Evolutionary conservation across 305 asterid species (phyloP).

Genomic region (Rubia tinctorum): DNA sequence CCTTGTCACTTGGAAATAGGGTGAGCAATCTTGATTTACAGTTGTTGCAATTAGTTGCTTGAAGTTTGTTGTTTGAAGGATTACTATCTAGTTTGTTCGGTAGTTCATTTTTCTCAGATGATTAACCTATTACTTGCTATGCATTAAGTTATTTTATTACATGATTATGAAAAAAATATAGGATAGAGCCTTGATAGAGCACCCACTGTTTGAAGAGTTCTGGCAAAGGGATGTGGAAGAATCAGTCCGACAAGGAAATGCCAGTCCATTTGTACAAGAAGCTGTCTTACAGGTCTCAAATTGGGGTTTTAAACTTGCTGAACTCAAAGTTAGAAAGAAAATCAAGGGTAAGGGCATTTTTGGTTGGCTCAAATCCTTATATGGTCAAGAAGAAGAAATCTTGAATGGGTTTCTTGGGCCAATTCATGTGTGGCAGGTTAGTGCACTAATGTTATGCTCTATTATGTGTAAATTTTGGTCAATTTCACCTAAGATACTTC

Average conservation of each 20-base stretch:
- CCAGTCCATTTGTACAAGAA: slow-evolving; percentile 82
- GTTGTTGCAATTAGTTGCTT: slow-evolving; percentile 7
- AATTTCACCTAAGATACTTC: background rate
- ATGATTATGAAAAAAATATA: slow-evolving; percentile 29
- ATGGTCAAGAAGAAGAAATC: slow-evolving; percentile 46
- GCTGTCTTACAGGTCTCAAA: slow-evolving; percentile 76
- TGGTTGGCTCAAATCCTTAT: slow-evolving; percentile 68
- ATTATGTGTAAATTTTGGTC: background rate
- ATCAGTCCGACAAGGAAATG: slow-evolving; percentile 75
- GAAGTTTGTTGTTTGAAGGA: background rate
- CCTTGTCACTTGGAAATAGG: slow-evolving; percentile 60
- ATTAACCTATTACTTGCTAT: background rate
- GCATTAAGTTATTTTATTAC: slow-evolving; percentile 19
- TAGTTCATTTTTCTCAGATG: background rate
- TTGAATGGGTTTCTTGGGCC: slow-evolving; percentile 79
- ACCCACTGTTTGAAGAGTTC: slow-evolving; percentile 47
- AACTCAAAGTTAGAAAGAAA: slow-evolving; percentile 58
- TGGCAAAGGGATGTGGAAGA: slow-evolving; percentile 95
- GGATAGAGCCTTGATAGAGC: slow-evolving; percentile 77
- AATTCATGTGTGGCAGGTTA: slow-evolving; percentile 94
- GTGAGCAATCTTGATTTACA: slow-evolving; percentile 41
- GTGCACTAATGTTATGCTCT: slow-evolving; percentile 15
- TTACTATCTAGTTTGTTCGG: background rate
- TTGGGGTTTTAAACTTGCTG: slow-evolving; percentile 89
- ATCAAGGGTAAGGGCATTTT: slow-evolving; percentile 52